phyloP scores from a whole-genome alignment of 1,139 yeast genomes.

The Lodderomyces theae region DNA sequence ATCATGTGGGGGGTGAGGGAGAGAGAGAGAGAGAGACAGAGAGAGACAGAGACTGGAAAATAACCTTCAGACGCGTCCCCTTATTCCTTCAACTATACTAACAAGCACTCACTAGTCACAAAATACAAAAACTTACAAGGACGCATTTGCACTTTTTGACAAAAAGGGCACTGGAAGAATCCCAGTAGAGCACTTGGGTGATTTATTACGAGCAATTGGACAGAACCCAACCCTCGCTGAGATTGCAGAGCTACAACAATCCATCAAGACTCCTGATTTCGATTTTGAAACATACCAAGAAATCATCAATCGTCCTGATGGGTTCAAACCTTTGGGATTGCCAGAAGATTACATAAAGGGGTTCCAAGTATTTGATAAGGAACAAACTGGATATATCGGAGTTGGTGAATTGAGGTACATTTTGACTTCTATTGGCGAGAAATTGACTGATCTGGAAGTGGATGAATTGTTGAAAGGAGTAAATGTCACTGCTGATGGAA shows the following conservation, averaged over 20 bases:
- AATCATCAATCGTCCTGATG: slow-evolving; percentile 83
- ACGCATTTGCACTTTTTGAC: slow-evolving; percentile 96
- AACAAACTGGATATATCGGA: slow-evolving; percentile 90
- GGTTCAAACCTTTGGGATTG: slow-evolving; percentile 86
- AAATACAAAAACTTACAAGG: slow-evolving; percentile 77
- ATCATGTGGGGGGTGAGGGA: too few species aligned
- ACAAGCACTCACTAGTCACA: slow-evolving; percentile 37
- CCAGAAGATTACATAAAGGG: slow-evolving; percentile 97
- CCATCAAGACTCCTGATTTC: slow-evolving; percentile 44
- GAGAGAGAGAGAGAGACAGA: too few species aligned
- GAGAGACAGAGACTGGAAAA: too few species aligned
- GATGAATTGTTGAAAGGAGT: slow-evolving; percentile 96
- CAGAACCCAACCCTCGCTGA: slow-evolving; percentile 97
- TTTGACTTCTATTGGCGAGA: slow-evolving; percentile 91
- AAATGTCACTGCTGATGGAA: slow-evolving; percentile 88
- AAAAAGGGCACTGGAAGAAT: slow-evolving; percentile 94
- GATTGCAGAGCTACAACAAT: slow-evolving; percentile 67
- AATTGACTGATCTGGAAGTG: slow-evolving; percentile 84
- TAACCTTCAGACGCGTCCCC: background rate
- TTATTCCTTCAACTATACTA: slow-evolving; percentile 3
- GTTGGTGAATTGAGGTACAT: slow-evolving; percentile 96
- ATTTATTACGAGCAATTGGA: slow-evolving; percentile 92
- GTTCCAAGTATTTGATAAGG: slow-evolving; percentile 96
- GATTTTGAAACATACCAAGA: slow-evolving; percentile 78
- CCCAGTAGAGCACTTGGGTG: slow-evolving; percentile 86